Base-by-base conservation (phyloP, 1,284 basidiomycete species). In the Irpex sp. region DNA sequence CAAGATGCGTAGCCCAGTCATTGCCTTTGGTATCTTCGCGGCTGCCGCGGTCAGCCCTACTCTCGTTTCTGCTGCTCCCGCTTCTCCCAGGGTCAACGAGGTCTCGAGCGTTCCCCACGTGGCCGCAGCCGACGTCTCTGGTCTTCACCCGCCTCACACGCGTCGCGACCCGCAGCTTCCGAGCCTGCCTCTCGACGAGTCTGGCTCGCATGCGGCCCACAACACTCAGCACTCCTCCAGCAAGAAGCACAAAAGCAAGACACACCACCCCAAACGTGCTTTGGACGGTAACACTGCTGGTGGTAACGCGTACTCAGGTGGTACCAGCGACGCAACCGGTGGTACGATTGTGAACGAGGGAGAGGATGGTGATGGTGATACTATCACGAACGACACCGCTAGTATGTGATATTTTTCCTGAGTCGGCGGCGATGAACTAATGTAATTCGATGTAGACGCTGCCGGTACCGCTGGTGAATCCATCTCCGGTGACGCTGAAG, bases 1-100 rank as follows among this genome's bases (percentile, higher is more conserved):
- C 64, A 65, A 8, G 49, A 72, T 72, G 71, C 70, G 69, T 38
- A 71, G 67, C 62, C 70, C 70, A 31, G 65, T 65, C 52, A 61
- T 71, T 55, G 66, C 67, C 40, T 69, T 72, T 59, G 68, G 66
- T 52, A 59, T 72, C 61, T 62, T 71, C 57, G 69, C 69, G 13
- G 67, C 68, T 4, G 69, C 69, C 6, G 64, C 66, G 4, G 65
- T 68, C 57, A 63, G 63, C 63, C 57, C 57, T 13, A 26, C 17
- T 19, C 48, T 64, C 47, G 62, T 63, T 51, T 44, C 59, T 47
- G 60, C 59, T 48, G 65, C 60, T 21, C 62, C 62, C 26, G 51
- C 64, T 17, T 51, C 61, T 58, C 57, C 60, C 60, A 54, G 19
- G 26, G 2, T 51, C 19, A 34, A 40, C 13, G 21, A n/a, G 11